Base-by-base conservation (phyloP, 1,284 basidiomycete genomes). In the Papiliotrema flavescens region DNA sequence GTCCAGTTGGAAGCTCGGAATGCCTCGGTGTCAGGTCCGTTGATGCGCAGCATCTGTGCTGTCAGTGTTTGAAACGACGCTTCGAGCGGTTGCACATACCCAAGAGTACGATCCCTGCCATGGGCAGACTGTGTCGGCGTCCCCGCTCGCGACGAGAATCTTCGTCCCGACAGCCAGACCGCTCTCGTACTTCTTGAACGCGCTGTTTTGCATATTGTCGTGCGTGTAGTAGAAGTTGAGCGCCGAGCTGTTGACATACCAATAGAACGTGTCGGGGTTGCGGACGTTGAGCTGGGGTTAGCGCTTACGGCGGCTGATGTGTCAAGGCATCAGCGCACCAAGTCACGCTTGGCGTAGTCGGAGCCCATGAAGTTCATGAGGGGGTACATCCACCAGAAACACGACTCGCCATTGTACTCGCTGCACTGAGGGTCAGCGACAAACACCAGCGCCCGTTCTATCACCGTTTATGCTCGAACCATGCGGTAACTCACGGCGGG, bases 121-220 rank as follows among this genome's bases (percentile, higher is more conserved):
- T 17, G 35, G 35, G 36, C 47, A 49, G 34, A 49, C 37, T 14
- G 47, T 49, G 35, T 49, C 47, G 17, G 35, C 35, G 15, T 49
- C 37, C 23, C 47, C 47, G 22, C 32, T 37, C 35, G 23, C 23
- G 47, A 49, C 37, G 17, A 49, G 20, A 2, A 49, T 20, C 13
- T 19, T 20, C 20, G 47, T 49, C 3, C 47, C 47, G 14, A 35
- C 47, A n/a, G 35, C 47, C 35, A 49, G 15, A 15, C 17, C 47
- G 5, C 20, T 36, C 3, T 22, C n/a, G 22, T 39, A 40, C 20
- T 39, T 20, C 8, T 24, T 22, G 28, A 24, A 40, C 20, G 37
- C 47, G 2, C 23, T 39, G 14, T 39, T 49, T 23, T 26, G 47
- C 47, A 40, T 39, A 23, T 45, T 45, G 47, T 49, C 47, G 19